Percentiles rank a stretch among this genome's conserved stretches.
phyloP scores from a whole-genome alignment of 2,329 filamentous ascomycete genomes.

The Penicillium sp. region DNA sequence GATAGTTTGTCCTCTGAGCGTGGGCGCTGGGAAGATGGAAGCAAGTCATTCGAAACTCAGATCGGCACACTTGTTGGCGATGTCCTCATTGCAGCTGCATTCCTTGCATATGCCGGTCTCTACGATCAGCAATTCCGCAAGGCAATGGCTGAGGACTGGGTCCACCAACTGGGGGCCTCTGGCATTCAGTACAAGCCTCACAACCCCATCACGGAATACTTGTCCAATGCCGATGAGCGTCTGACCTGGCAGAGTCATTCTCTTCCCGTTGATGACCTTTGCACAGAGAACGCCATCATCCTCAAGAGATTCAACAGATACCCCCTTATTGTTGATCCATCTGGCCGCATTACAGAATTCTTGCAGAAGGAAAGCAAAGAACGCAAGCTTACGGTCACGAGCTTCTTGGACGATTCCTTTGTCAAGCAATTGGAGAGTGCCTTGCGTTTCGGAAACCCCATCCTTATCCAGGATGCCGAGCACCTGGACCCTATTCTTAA shows the following conservation, averaged over 20 bases:
- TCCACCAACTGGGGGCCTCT: slow-evolving; percentile 88
- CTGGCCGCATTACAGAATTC: slow-evolving; percentile 91
- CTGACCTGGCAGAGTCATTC: slow-evolving; percentile 93
- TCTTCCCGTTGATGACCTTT: slow-evolving; percentile 91
- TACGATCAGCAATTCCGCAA: slow-evolving; percentile 99
- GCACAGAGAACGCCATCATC: slow-evolving; percentile 97
- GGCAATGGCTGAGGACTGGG: slow-evolving; percentile 96
- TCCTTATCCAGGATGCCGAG: slow-evolving; percentile 97
- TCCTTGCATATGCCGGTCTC: slow-evolving; percentile 92
- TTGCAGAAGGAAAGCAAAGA: slow-evolving; percentile 92
- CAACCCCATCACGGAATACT: slow-evolving; percentile 92
- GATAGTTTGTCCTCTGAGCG: slow-evolving; percentile 94
- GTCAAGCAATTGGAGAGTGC: slow-evolving; percentile 97
- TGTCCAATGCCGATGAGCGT: slow-evolving; percentile 93
- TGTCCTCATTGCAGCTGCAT: slow-evolving; percentile 92
- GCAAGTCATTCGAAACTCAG: slow-evolving; percentile 96
- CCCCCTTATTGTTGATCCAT: slow-evolving; percentile 96
- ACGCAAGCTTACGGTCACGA: slow-evolving; percentile 89
- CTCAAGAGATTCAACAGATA: slow-evolving; percentile 98
- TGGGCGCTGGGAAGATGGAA: slow-evolving; percentile 91
- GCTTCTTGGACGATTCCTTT: slow-evolving; percentile 96
- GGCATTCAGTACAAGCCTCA: slow-evolving; percentile 89
- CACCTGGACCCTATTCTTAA: slow-evolving; percentile 96
- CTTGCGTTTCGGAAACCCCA: slow-evolving; percentile 94
- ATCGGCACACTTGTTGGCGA: slow-evolving; percentile 96